Conservation (phyloP, 2,329 filamentous ascomycete species). For the Dothideomycetes sp. region DNA sequence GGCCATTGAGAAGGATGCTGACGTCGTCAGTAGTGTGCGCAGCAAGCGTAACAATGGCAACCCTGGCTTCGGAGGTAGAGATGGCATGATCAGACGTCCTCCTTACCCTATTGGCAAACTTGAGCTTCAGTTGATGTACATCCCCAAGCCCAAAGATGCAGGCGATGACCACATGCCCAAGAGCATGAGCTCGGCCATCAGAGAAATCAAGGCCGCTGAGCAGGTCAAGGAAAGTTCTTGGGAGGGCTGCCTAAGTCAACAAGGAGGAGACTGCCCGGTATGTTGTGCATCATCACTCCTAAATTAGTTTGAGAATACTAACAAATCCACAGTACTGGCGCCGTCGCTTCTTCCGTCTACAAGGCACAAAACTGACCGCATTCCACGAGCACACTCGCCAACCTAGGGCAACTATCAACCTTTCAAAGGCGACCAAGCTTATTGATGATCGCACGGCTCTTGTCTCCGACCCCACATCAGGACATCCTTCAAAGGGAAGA, state of each 20-base stretch:
- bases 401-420: slow-evolving; percentile 91
- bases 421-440: slow-evolving; percentile 82
- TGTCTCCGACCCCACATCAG: slow-evolving; percentile 68
- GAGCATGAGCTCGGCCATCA: slow-evolving; percentile 94
- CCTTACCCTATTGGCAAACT: slow-evolving; percentile 97
- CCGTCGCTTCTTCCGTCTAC: slow-evolving; percentile 90
- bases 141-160: slow-evolving; percentile 78
- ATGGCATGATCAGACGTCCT: slow-evolving; percentile 65
- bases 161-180: slow-evolving; percentile 97
- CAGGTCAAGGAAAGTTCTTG: slow-evolving; percentile 63
- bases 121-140: slow-evolving; percentile 86
- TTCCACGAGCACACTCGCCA: slow-evolving; percentile 94
- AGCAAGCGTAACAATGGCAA: slow-evolving; percentile 57
- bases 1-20: slow-evolving; percentile 72
- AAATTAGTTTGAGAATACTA: slow-evolving; percentile 9
- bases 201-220: slow-evolving; percentile 86
- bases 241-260: slow-evolving; percentile 88
- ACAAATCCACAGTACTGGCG: slow-evolving; percentile 72
- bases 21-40: slow-evolving; percentile 76
- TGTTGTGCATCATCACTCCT: slow-evolving; percentile 37
- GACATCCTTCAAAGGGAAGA: slow-evolving; percentile 54
- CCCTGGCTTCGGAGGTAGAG: slow-evolving; percentile 43
- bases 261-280: slow-evolving; percentile 95
- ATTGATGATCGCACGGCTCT: slow-evolving; percentile 85
- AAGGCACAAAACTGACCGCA: slow-evolving; percentile 82